phyloP scores from a whole-genome alignment of 495 filamentous ascomycete species.

The Penicillium canariense region DNA sequence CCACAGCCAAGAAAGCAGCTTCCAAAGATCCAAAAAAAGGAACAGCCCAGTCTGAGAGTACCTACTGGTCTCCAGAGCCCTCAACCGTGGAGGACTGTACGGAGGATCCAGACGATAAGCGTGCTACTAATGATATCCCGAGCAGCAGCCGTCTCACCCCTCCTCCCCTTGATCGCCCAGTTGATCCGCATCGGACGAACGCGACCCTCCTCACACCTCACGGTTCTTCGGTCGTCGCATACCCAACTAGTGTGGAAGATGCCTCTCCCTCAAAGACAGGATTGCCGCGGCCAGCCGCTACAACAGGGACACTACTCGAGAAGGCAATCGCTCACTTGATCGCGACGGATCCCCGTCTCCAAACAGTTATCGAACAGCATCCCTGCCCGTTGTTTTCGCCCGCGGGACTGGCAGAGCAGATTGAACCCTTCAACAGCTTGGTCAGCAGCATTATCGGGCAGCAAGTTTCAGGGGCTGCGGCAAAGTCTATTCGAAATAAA shows the following conservation, averaged over 20 bases:
- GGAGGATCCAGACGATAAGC: slow-evolving; percentile 14
- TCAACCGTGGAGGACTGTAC: not conserved
- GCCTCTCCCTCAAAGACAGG: slow-evolving; percentile 59
- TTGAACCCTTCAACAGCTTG: slow-evolving; percentile 85
- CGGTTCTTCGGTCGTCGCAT: slow-evolving; percentile 66
- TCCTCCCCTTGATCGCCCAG: slow-evolving; percentile 52
- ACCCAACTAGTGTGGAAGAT: slow-evolving; percentile 44
- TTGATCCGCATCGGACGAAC: slow-evolving; percentile 64
- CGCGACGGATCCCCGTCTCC: slow-evolving; percentile 69
- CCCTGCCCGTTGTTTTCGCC: slow-evolving; percentile 77
- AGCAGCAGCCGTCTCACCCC: slow-evolving; percentile 38
- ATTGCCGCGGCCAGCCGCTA: slow-evolving; percentile 51
- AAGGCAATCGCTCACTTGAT: slow-evolving; percentile 78
- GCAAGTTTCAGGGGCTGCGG: slow-evolving; percentile 91
- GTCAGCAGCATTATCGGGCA: slow-evolving; percentile 88
- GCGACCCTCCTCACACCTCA: slow-evolving; percentile 76
- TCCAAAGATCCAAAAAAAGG: slow-evolving; percentile 12
- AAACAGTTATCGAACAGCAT: slow-evolving; percentile 68
- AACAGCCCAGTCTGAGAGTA: slow-evolving; percentile 10
- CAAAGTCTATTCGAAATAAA: slow-evolving; percentile 78
- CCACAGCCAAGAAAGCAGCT: slow-evolving; percentile 15
- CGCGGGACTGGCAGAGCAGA: slow-evolving; percentile 73
- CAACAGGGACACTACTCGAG: slow-evolving; percentile 70
- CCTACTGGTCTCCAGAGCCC: slow-evolving; percentile 28
- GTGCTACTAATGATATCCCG: slow-evolving; percentile 16